Evolutionary conservation across 306 rosid genomes (phyloP), one percentile per base, ranked within the genome.

Genomic region (Argentina anserina): DNA sequence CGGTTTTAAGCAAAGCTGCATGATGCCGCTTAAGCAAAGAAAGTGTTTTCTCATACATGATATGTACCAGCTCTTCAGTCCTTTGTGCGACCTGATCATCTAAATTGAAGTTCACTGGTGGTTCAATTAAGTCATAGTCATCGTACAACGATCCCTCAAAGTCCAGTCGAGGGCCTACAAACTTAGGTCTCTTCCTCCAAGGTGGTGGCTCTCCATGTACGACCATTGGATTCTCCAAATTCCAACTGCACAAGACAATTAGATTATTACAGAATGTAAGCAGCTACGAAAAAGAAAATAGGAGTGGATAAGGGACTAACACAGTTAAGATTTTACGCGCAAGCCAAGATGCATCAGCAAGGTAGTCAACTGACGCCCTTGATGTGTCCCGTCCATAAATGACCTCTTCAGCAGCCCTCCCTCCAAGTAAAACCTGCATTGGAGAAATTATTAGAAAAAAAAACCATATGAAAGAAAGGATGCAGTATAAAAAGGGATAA

Each of bases 301-400:
- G n/a, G 64, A 28, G 64, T 67, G 68, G 72, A 58, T 33, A 40
- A 65, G 77, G 75, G 74, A 75, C 91, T 34, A 43, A 91, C 99
- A 95, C 88, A 79, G 97, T 90, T 74, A 95, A 77, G 75, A 95
- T 91, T 95, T 95, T 90, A 73, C 97, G 99, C 75, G 99, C 97
- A 78, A 95, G 97, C 97, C 97, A 95, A 52, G 97, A 88, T 60
- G 99, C 99, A 84, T 91, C 92, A 15, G 99, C 93, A 74, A 91
- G 97, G 85, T 91, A 95, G 79, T 81, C 90, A 75, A 87, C 93
- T 5, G 99, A 95, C 76, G 97, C 91, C 78, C 65, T 84, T 28
- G 99, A 91, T 14, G 99, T 91, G 84, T 91, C 99, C 67, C 86
- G 87, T 72, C 99, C 99, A 83, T 91, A 95, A 37, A 91, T 87